Percentiles rank a stretch among this genome's conserved stretches.
phyloP scores from a whole-genome alignment of 352 stramenopile genomes.

The Aphanomyces cochlioides region DNA sequence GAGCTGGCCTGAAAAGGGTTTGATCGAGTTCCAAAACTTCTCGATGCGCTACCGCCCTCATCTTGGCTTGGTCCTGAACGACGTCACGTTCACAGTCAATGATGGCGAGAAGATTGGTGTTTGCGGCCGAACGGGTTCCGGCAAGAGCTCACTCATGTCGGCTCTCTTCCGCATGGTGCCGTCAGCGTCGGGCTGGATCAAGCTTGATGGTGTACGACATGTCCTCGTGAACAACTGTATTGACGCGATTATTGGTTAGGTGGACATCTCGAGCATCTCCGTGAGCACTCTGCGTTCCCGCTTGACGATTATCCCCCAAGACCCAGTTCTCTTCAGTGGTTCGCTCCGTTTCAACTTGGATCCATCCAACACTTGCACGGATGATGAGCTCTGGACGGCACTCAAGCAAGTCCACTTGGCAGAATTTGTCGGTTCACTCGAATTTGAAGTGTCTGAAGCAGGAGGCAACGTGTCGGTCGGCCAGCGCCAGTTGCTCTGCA shows the following conservation, averaged over 20 bases:
- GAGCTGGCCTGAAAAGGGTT: slow-evolving; percentile 44
- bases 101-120: slow-evolving; percentile 54
- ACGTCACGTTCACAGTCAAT: slow-evolving; percentile 48
- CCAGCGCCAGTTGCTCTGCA: slow-evolving; percentile 94
- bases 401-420: slow-evolving; percentile 43
- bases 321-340: slow-evolving; percentile 91
- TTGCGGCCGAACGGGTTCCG: slow-evolving; percentile 50
- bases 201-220: background rate
- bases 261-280: slow-evolving; percentile 58
- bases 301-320: slow-evolving; percentile 73
- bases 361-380: slow-evolving; percentile 73
- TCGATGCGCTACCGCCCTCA: slow-evolving; percentile 46
- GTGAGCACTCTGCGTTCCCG: slow-evolving; percentile 46
- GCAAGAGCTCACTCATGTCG: slow-evolving; percentile 55
- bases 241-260: slow-evolving; percentile 19
- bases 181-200: slow-evolving; percentile 29
- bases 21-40: slow-evolving; percentile 44
- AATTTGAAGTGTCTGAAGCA: slow-evolving; percentile 84
- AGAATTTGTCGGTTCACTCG: slow-evolving; percentile 48
- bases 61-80: slow-evolving; percentile 41
- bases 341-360: slow-evolving; percentile 90
- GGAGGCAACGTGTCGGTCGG: slow-evolving; percentile 94
- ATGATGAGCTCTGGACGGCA: slow-evolving; percentile 47
- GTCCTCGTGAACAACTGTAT: background rate
- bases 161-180: slow-evolving; percentile 51